These are phyloP conservation scores for Vickermania spadyakhi DNA, from an alignment of 208 protist genomes.

Conservation along the genomic window DNA sequence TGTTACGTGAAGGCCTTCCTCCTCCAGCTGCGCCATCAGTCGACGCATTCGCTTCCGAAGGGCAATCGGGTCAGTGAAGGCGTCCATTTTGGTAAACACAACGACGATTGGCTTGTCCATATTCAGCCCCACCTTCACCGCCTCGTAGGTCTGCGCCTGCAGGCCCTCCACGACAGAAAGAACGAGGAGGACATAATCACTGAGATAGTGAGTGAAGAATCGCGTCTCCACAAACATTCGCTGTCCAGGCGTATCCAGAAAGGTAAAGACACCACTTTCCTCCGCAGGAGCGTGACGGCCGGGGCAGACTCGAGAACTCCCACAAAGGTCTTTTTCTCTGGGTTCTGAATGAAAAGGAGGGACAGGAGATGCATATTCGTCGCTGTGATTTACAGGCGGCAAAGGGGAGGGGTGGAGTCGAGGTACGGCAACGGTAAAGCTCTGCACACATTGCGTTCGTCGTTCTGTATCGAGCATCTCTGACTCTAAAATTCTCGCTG, in stretches of 20 bases:
- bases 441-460: too few species aligned
- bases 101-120: slow-evolving; percentile 81
- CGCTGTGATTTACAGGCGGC: too few species aligned
- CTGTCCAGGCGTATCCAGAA: slow-evolving; percentile 88
- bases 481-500: too few species aligned
- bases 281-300: neutral
- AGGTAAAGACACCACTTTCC: slow-evolving; percentile 35
- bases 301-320: too few species aligned
- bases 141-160: slow-evolving; percentile 75
- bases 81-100: slow-evolving; percentile 82
- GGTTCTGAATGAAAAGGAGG: too few species aligned
- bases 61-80: slow-evolving; percentile 49
- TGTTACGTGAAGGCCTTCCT: slow-evolving; percentile 56
- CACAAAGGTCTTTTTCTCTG: too few species aligned
- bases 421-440: too few species aligned
- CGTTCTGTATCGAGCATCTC: too few species aligned
- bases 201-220: slow-evolving; percentile 55
- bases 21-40: slow-evolving; percentile 32
- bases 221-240: slow-evolving; percentile 73
- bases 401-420: too few species aligned
- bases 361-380: too few species aligned
- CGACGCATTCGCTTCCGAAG: slow-evolving; percentile 25
- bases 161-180: slow-evolving; percentile 78
- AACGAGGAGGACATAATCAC: slow-evolving; percentile 70
- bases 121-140: slow-evolving; percentile 78